Conservation (phyloP, 169 alveolate genomes). For the Plasmodium coatneyi region DNA sequence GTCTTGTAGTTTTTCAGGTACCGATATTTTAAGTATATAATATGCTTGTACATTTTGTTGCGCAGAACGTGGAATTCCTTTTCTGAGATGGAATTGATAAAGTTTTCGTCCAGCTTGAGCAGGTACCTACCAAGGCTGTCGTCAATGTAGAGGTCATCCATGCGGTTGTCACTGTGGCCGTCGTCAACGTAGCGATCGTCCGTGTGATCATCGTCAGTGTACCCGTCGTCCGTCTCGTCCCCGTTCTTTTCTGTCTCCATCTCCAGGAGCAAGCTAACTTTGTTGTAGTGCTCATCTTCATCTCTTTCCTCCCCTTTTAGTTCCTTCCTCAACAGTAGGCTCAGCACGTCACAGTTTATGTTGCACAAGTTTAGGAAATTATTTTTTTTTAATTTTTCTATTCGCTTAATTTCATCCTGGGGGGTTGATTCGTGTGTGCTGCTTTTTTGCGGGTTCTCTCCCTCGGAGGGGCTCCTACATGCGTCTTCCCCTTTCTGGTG, state of each 20-base stretch:
- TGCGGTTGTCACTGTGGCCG: not conserved
- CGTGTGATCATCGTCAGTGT: not conserved
- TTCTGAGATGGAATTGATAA: conserved; percentile 31
- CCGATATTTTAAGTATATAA: conserved; percentile 42
- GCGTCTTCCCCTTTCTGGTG: not conserved
- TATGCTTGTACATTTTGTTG: conserved; percentile 30
- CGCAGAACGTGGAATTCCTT: conserved; percentile 40
- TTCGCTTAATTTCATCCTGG: conserved; percentile 57
- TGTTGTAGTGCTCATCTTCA: conserved; percentile 25
- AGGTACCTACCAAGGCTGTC: conserved; percentile 64
- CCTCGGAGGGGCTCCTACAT: not conserved
- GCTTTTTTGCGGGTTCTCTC: not conserved
- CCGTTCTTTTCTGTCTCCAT: not conserved
- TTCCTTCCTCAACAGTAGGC: conserved; percentile 16
- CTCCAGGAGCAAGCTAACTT: conserved; percentile 35
- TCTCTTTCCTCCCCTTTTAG: not conserved
- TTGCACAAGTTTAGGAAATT: conserved; percentile 40
- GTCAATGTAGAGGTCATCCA: conserved; percentile 20
- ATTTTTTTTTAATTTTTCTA: conserved; percentile 23
- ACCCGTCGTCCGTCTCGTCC: not conserved
- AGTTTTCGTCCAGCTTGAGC: not conserved
- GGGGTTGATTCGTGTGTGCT: not conserved
- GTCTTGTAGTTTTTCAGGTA: conserved; percentile 28
- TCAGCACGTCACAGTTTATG: conserved; percentile 51
- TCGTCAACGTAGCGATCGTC: not conserved